These are phyloP conservation scores for Trypanosoma melophagium DNA, from an alignment of 208 protist genomes.

Conservation along the genomic window DNA sequence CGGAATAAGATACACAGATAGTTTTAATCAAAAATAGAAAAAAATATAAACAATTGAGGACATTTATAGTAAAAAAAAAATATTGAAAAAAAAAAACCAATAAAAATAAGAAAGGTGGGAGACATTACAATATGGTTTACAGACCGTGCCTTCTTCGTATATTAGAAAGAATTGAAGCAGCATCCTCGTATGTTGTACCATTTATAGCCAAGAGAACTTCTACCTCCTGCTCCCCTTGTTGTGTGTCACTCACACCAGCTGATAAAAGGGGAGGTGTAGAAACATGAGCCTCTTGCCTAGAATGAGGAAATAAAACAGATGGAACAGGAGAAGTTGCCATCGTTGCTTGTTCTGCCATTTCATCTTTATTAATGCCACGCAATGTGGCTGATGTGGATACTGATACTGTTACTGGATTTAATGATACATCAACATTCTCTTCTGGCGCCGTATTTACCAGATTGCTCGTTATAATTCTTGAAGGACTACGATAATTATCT, in stretches of 20 bases:
- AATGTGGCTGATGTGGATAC: not conserved
- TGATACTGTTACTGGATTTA: not conserved
- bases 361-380: not conserved
- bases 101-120: not conserved
- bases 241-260: not conserved
- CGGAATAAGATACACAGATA: too few relatives aligned
- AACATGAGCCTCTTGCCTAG: not conserved
- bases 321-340: not conserved
- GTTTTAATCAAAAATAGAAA: constrained; percentile 6
- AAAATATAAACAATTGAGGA: constrained; percentile 2
- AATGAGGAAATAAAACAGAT: constrained; percentile 1
- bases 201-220: constrained; percentile 10
- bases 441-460: too few relatives aligned
- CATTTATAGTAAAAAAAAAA: not conserved
- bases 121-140: constrained; percentile 7
- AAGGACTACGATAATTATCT: too few relatives aligned
- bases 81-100: not conserved
- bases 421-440: not conserved
- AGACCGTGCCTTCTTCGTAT: constrained; percentile 49
- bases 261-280: not conserved
- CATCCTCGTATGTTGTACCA: constrained; percentile 40
- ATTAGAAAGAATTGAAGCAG: constrained; percentile 43
- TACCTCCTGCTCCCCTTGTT: not conserved
- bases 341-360: not conserved
- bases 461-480: too few relatives aligned